phyloP scores from a whole-genome alignment of 2,329 filamentous ascomycete genomes.

The Gnomoniopsis sp. region DNA sequence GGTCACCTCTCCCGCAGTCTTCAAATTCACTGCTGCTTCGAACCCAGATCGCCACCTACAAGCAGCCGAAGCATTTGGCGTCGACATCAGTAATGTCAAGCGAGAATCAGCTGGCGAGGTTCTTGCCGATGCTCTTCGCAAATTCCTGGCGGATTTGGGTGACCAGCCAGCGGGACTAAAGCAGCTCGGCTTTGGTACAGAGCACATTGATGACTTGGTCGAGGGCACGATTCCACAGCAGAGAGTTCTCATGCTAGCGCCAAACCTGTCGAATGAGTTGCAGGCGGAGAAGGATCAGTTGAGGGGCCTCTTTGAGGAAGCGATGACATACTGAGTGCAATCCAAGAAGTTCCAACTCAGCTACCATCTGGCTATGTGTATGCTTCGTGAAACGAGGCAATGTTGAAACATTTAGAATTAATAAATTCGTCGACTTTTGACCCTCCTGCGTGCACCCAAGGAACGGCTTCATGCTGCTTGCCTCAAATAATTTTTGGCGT shows the following conservation, averaged over 20 bases:
- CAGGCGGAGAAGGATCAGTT: slow-evolving; percentile 70
- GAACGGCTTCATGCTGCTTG: too few species aligned
- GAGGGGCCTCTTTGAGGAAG: slow-evolving; percentile 62
- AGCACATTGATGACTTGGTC: slow-evolving; percentile 78
- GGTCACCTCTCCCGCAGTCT: slow-evolving; percentile 89
- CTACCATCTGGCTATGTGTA: too few species aligned
- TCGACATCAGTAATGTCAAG: slow-evolving; percentile 85
- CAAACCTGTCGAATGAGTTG: slow-evolving; percentile 69
- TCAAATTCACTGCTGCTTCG: slow-evolving; percentile 85
- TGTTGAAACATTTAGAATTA: too few species aligned
- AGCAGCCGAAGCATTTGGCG: slow-evolving; percentile 86
- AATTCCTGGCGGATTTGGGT: slow-evolving; percentile 78
- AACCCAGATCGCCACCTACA: slow-evolving; percentile 90
- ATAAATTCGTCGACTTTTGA: too few species aligned
- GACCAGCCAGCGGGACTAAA: slow-evolving; percentile 88
- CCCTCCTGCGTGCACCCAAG: too few species aligned
- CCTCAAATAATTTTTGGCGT: too few species aligned
- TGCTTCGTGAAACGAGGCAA: too few species aligned
- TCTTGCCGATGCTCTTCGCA: slow-evolving; percentile 74
- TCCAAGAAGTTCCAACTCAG: too few species aligned
- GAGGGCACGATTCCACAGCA: slow-evolving; percentile 94
- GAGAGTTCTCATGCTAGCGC: slow-evolving; percentile 87
- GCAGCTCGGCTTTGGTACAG: slow-evolving; percentile 72
- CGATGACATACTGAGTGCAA: slow-evolving; percentile 37
- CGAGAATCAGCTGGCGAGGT: slow-evolving; percentile 86